Evolutionary conservation across 1,284 basidiomycete genomes (phyloP).

Genomic region (Rhodotorula sp.): DNA sequence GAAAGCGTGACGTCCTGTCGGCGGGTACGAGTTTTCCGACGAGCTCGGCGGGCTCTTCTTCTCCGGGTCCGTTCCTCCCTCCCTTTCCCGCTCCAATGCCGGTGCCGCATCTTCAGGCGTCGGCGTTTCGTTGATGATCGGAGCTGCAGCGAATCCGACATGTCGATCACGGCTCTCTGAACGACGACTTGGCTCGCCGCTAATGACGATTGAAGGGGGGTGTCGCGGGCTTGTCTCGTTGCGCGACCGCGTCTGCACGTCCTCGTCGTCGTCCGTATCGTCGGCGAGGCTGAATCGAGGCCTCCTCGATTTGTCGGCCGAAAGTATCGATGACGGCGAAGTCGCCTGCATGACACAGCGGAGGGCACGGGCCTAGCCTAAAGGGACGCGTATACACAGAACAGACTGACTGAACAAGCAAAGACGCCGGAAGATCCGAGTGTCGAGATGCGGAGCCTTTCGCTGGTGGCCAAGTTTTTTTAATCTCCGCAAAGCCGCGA

Average conservation of each 20-base stretch:
- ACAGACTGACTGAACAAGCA: no score
- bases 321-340: neutral
- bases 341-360: neutral
- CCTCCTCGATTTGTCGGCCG: neutral
- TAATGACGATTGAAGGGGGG: neutral
- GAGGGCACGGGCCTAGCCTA: neutral
- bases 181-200: neutral
- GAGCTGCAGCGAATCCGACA: slow-evolving; percentile 15
- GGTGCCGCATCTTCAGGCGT: neutral
- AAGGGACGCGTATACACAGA: neutral
- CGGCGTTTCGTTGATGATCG: neutral
- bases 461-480: no score
- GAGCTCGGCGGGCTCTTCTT: neutral
- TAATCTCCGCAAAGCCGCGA: no score
- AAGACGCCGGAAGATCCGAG: no score
- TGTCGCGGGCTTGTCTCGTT: neutral
- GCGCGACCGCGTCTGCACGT: neutral
- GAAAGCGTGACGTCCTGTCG: neutral
- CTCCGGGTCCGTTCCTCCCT: neutral
- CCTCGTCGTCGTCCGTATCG: slow-evolving; percentile 7
- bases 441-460: no score
- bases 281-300: slow-evolving; percentile 18
- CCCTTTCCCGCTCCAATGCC: neutral
- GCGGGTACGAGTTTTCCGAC: neutral
- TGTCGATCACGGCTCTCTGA: neutral